Base-by-base conservation (phyloP, 257 asterid genomes). In the Solanum arcanum region DNA sequence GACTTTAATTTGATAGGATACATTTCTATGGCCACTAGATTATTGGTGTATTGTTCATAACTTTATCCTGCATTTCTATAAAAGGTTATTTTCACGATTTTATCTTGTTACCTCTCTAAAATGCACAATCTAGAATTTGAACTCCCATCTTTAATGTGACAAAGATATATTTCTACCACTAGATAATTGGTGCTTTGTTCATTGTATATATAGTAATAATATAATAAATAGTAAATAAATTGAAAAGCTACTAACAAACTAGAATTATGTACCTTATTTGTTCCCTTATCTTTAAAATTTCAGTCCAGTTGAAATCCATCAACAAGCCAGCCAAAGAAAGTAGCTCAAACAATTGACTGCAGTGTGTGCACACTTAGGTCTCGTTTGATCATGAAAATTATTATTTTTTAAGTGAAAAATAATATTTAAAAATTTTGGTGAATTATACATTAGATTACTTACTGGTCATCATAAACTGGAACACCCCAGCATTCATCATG, bases 401-500 rank as follows among this genome's bases (percentile, higher is more conserved):
- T 62, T 60, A 21, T 23, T 23, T 23, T 60, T 3, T 10, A 60
- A n/a, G 16, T 62, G 15, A 62, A 60, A 60, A 23, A 23, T 62
- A 0, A 23, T 62, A 62, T 59, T 59, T 59, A 12, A 59, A 44
- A 52, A 7, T 1, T 1, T 18, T 56, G n/a, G 1, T 56, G 64
- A 56, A 56, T 56, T 56, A 56, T 56, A 18, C 1, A 29, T 66
- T 62, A 20, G 37, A 33, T 12, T 27, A 70, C 97, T 92, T 91
- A 97, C 99, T 92, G 92, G 87, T 95, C 99, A 88, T 97, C 99
- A 87, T 94, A 95, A 75, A 91, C 96, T 76, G 99, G 98, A 90
- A 93, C 98, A 80, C 99, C 99, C 99, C 99, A 97, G 92, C 98
- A 97, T 86, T 97, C 98, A 47, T 97, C 99, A 47, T 97, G 99